Conservation (phyloP, 2,329 filamentous ascomycete genomes). For the Diaporthe aspalathi region DNA sequence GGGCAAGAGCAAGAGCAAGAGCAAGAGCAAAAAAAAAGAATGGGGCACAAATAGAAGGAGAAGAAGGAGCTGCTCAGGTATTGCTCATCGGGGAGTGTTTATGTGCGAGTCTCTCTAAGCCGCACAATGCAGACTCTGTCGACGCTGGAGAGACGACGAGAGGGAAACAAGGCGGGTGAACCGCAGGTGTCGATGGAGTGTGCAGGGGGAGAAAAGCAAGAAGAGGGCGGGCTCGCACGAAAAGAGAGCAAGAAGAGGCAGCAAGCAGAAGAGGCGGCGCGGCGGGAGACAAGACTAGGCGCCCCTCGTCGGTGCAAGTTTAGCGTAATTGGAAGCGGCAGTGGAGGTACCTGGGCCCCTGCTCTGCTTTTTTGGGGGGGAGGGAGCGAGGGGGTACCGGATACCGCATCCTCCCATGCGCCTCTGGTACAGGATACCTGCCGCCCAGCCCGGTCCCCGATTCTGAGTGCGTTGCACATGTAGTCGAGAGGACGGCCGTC, state of each 20-base stretch:
- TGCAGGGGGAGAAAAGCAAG: conserved; percentile 25
- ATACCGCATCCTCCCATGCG: conserved; percentile 6
- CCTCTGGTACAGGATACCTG: not conserved
- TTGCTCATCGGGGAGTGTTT: not conserved
- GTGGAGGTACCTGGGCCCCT: conserved; percentile 33
- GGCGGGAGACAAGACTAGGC: conserved; percentile 39
- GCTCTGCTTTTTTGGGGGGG: no score
- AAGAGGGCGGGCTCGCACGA: conserved; percentile 27
- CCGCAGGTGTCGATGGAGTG: conserved; percentile 28
- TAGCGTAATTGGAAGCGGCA: conserved; percentile 39
- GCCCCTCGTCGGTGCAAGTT: conserved; percentile 38
- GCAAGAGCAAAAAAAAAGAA: not conserved
- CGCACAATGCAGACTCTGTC: conserved; percentile 34
- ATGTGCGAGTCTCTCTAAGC: conserved; percentile 7
- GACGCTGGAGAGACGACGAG: conserved; percentile 30
- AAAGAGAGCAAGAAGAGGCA: conserved; percentile 36
- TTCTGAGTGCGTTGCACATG: not conserved
- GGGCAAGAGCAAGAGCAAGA: no score
- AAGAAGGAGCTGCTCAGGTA: no score
- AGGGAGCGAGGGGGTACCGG: conserved; percentile 9
- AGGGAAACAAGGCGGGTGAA: conserved; percentile 31
- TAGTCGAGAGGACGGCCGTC: not conserved
- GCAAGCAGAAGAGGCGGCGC: conserved; percentile 38
- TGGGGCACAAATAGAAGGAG: no score
- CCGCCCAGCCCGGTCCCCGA: conserved; percentile 26